A percentile compares a stretch with the other conserved stretches of the same genome.
Conservation (phyloP, 805 yeast species). For the Candida koratica region DNA sequence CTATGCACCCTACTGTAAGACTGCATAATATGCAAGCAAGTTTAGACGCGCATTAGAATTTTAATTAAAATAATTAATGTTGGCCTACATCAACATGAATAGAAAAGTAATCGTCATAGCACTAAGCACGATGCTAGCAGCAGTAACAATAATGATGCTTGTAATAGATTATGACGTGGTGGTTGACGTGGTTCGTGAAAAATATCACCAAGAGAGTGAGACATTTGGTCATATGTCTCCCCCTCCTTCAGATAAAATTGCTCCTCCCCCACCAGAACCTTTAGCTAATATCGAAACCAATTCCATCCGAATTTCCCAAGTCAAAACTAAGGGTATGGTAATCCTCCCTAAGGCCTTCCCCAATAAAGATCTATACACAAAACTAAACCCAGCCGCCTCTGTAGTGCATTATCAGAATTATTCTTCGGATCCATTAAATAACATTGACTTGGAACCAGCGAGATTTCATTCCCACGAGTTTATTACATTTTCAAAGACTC, state of each 20-base stretch:
- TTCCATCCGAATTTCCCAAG: not conserved
- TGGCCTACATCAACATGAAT: slow-evolving; percentile 1
- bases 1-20: too few relatives aligned
- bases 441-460: not conserved
- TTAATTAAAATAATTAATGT: too few relatives aligned
- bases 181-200: slow-evolving; percentile 2
- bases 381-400: not conserved
- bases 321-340: not conserved
- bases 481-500: not conserved
- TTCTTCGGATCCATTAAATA: not conserved
- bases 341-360: slow-evolving; percentile 2
- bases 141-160: not conserved
- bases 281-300: not conserved
- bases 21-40: too few relatives aligned
- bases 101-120: not conserved
- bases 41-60: too few relatives aligned
- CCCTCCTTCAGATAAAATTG: not conserved
- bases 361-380: not conserved
- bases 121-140: not conserved
- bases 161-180: slow-evolving; percentile 2
- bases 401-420: not conserved
- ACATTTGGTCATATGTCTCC: not conserved
- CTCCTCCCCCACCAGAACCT: not conserved
- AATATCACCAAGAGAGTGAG: not conserved
- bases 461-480: slow-evolving; percentile 3